Evolutionary conservation across 257 asterid genomes (phyloP).

Genomic region (Nicotiana otophora): DNA sequence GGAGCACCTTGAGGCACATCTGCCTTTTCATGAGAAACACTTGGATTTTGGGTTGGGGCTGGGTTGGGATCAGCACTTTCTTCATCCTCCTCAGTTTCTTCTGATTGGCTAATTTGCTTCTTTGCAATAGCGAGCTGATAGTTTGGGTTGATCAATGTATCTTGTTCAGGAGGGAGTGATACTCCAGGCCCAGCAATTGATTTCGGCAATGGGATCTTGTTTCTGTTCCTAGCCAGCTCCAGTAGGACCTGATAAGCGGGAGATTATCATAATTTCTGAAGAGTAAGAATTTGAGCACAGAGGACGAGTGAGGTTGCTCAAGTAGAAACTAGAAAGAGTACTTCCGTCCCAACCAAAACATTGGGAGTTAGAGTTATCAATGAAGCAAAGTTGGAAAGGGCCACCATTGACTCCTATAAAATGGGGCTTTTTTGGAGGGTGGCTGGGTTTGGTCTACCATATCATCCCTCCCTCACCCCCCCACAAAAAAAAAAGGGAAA

Average conservation of each 20-base stretch:
- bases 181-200: constrained; percentile 51
- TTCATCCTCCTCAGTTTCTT: constrained; percentile 83
- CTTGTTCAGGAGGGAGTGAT: constrained; percentile 77
- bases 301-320: not conserved
- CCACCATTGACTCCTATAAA: not conserved
- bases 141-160: constrained; percentile 76
- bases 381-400: not conserved
- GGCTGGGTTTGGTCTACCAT: not conserved
- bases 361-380: not conserved
- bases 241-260: constrained; percentile 47
- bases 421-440: not conserved
- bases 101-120: constrained; percentile 40
- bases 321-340: not conserved
- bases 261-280: not conserved
- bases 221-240: constrained; percentile 81
- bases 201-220: constrained; percentile 72
- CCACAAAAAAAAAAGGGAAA: not conserved
- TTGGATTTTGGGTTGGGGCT: constrained; percentile 17
- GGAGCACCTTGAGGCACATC: constrained; percentile 57
- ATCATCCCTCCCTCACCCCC: not conserved
- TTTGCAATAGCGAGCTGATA: constrained; percentile 72
- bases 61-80: constrained; percentile 41
- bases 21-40: constrained; percentile 38
- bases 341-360: not conserved
- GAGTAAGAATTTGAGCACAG: not conserved